These are phyloP conservation scores for Lantana camara DNA, from an alignment of 257 asterid species.

Conservation along the genomic window DNA sequence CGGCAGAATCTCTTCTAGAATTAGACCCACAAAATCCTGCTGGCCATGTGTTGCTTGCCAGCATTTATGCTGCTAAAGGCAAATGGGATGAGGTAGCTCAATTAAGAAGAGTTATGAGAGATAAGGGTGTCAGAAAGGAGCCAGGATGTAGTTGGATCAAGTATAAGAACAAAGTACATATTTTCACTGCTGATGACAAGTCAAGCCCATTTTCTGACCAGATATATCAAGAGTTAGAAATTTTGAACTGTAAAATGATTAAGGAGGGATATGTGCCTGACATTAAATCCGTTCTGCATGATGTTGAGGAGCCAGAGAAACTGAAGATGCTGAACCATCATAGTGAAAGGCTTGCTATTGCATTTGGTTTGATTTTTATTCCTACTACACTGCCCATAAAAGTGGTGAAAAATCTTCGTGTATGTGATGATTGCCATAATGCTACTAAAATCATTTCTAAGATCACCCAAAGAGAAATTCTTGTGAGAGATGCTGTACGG, in stretches of 20 bases:
- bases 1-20: constrained; percentile 70
- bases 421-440: constrained; percentile 65
- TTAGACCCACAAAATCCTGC: constrained; percentile 65
- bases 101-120: constrained; percentile 65
- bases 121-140: constrained; percentile 65
- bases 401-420: constrained; percentile 69
- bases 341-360: constrained; percentile 77
- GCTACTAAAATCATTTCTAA: constrained; percentile 64
- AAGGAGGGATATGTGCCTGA: constrained; percentile 71
- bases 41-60: constrained; percentile 66
- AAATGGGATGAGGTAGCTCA: constrained; percentile 70
- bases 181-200: constrained; percentile 71
- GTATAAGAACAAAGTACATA: constrained; percentile 59
- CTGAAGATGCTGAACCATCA: constrained; percentile 60
- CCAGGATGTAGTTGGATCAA: constrained; percentile 88
- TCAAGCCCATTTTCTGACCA: constrained; percentile 58
- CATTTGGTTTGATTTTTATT: constrained; percentile 63
- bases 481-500: constrained; percentile 60
- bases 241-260: constrained; percentile 40
- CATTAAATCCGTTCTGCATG: constrained; percentile 62
- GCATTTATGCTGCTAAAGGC: constrained; percentile 61
- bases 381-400: constrained; percentile 53
- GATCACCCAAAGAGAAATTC: constrained; percentile 56
- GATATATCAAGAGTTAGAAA: constrained; percentile 55
- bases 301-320: constrained; percentile 69